Evolutionary conservation across 2,329 filamentous ascomycete genomes (phyloP).

Genomic region (Dactylellina parvicollis): DNA sequence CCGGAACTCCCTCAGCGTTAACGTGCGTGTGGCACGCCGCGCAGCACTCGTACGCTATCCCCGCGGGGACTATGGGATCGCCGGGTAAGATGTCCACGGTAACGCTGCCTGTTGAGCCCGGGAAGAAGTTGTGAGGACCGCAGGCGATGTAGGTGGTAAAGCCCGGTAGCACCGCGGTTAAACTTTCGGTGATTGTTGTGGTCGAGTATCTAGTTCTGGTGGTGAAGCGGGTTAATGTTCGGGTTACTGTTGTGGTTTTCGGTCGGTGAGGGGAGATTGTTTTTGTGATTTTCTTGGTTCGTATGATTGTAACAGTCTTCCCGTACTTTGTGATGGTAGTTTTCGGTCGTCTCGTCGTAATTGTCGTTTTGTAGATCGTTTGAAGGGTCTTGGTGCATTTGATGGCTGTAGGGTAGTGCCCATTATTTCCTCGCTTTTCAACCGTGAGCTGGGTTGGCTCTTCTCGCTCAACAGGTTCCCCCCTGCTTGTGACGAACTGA

Average conservation of each 20-base stretch:
- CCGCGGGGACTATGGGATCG: background rate
- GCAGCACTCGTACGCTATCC: slow-evolving; percentile 21
- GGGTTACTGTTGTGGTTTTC: slow-evolving; percentile 21
- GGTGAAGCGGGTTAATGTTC: slow-evolving; percentile 1
- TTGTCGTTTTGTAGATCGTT: slow-evolving; percentile 19
- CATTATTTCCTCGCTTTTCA: background rate
- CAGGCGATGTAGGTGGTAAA: slow-evolving; percentile 23
- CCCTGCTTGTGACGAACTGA: too few species aligned
- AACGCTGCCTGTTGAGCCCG: slow-evolving; percentile 16
- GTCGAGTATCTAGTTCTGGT: slow-evolving; percentile 27
- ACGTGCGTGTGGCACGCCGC: slow-evolving; percentile 23
- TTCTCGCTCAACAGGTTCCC: too few species aligned
- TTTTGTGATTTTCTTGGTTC: slow-evolving; percentile 21
- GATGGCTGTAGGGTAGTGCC: slow-evolving; percentile 24
- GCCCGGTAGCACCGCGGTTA: slow-evolving; percentile 13
- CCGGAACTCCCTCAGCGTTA: slow-evolving; percentile 9
- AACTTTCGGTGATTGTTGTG: slow-evolving; percentile 1
- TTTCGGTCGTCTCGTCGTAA: slow-evolving; percentile 15
- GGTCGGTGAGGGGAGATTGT: slow-evolving; percentile 14
- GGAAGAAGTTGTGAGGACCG: slow-evolving; percentile 28
- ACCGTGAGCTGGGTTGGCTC: background rate
- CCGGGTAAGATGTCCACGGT: background rate
- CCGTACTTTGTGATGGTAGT: slow-evolving; percentile 29
- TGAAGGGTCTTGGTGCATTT: slow-evolving; percentile 41
- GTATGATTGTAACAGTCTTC: slow-evolving; percentile 5